Percentiles rank a stretch among this genome's conserved stretches.
Evolutionary conservation across 176 grass and related monocot species (phyloP).

Genomic region (Hsuehochloa calcarea): DNA sequence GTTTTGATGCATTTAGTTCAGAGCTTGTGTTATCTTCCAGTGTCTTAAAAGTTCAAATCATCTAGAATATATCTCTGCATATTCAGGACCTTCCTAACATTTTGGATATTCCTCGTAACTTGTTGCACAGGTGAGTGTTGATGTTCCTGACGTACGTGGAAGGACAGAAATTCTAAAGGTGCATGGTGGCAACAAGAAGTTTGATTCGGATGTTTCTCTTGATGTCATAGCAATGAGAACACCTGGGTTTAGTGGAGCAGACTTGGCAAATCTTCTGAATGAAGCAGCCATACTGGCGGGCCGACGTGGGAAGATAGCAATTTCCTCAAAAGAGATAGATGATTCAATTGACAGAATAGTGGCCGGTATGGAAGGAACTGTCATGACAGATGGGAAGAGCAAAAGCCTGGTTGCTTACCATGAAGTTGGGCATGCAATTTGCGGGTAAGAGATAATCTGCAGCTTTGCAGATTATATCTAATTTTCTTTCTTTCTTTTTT

Average conservation of each 20-base stretch:
- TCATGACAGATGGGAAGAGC: slow-evolving; percentile 99
- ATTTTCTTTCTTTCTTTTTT: neutral
- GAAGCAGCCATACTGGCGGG: slow-evolving; percentile 95
- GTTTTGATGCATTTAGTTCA: neutral
- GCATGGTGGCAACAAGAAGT: slow-evolving; percentile 91
- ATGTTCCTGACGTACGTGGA: slow-evolving; percentile 96
- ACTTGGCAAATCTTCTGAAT: slow-evolving; percentile 96
- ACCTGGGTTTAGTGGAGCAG: slow-evolving; percentile 98
- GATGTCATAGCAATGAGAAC: slow-evolving; percentile 98
- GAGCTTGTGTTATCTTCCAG: neutral
- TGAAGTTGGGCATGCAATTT: slow-evolving; percentile 99
- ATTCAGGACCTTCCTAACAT: neutral
- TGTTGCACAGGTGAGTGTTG: slow-evolving; percentile 72
- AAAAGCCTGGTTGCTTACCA: slow-evolving; percentile 99
- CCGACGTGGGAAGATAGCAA: slow-evolving; percentile 67
- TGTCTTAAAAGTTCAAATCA: neutral
- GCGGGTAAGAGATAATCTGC: slow-evolving; percentile 60
- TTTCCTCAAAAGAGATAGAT: slow-evolving; percentile 95
- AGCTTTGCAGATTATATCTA: neutral
- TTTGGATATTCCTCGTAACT: neutral
- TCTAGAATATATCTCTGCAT: slow-evolving; percentile 6
- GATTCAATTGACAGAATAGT: slow-evolving; percentile 99
- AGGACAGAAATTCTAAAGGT: slow-evolving; percentile 97
- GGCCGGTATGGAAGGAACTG: slow-evolving; percentile 98
- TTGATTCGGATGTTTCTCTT: slow-evolving; percentile 91